phyloP scores from a whole-genome alignment of 2,329 filamentous ascomycete genomes.

The Drechslerella dactyloides region DNA sequence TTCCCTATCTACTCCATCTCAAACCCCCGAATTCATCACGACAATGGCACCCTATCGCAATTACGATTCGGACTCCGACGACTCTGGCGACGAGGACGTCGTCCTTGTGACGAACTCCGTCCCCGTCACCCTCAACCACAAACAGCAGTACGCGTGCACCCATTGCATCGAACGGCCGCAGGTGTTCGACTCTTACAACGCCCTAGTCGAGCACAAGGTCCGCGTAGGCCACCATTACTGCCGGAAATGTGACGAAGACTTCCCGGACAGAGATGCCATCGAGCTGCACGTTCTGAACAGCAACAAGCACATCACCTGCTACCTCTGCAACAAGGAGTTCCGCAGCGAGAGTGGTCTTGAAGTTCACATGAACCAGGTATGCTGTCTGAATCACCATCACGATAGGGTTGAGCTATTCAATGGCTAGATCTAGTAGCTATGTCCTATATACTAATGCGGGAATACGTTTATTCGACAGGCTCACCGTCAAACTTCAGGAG shows the following conservation, averaged over 20 bases:
- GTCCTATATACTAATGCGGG: too few relatives aligned
- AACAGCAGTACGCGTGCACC: slow-evolving; percentile 12
- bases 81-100: slow-evolving; percentile 40
- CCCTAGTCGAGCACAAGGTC: slow-evolving; percentile 50
- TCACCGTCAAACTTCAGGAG: slow-evolving; percentile 33
- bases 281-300: slow-evolving; percentile 51
- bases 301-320: slow-evolving; percentile 52
- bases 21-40: not conserved
- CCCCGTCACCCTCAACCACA: not conserved
- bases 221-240: slow-evolving; percentile 49
- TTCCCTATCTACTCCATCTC: too few relatives aligned
- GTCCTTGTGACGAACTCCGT: slow-evolving; percentile 5
- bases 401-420: not conserved
- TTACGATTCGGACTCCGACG: slow-evolving; percentile 49
- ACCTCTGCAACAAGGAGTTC: slow-evolving; percentile 52
- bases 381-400: not conserved
- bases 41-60: slow-evolving; percentile 18
- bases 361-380: slow-evolving; percentile 52
- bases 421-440: not conserved
- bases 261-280: slow-evolving; percentile 27
- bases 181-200: slow-evolving; percentile 32
- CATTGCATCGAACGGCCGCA: slow-evolving; percentile 4
- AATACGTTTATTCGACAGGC: slow-evolving; percentile 17
- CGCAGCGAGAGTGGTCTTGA: slow-evolving; percentile 49
- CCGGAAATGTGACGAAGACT: slow-evolving; percentile 51